Conservation (phyloP, 2,329 filamentous ascomycete species). For the Cercospora citrullina region DNA sequence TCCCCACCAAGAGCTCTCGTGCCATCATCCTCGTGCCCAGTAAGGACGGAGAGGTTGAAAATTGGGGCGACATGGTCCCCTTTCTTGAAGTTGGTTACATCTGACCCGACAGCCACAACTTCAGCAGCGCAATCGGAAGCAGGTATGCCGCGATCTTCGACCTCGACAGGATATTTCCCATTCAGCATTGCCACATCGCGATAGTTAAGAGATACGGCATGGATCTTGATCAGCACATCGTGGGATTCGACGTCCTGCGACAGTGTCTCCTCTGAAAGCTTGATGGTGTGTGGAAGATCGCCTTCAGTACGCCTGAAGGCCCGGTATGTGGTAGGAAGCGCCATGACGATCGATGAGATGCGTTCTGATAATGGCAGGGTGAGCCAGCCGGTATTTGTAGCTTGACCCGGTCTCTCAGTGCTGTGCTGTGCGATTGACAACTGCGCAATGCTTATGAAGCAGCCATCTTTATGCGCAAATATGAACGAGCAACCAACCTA, state of each 20-base stretch:
- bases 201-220: conserved; percentile 54
- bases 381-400: not conserved
- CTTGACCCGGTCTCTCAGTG: not conserved
- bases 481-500: not conserved
- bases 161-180: conserved; percentile 37
- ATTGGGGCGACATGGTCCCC: conserved; percentile 32
- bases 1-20: conserved; percentile 46
- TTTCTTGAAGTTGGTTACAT: conserved; percentile 25
- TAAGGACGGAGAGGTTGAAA: conserved; percentile 50
- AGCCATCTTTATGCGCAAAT: not conserved
- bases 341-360: not conserved
- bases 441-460: not conserved
- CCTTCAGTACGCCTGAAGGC: not conserved
- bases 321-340: not conserved
- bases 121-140: conserved; percentile 39
- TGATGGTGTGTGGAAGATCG: not conserved
- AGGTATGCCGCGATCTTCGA: conserved; percentile 32
- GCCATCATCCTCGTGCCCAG: conserved; percentile 57
- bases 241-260: not conserved
- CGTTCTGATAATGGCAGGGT: not conserved
- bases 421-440: not conserved
- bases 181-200: conserved; percentile 46
- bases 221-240: conserved; percentile 47
- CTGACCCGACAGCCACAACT: conserved; percentile 26
- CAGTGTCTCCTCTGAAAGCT: not conserved